Evolutionary conservation across 768 basidiomycete species (phyloP), one percentile per base, ranked within the genome.

Genomic region (Exidia glandulosa): DNA sequence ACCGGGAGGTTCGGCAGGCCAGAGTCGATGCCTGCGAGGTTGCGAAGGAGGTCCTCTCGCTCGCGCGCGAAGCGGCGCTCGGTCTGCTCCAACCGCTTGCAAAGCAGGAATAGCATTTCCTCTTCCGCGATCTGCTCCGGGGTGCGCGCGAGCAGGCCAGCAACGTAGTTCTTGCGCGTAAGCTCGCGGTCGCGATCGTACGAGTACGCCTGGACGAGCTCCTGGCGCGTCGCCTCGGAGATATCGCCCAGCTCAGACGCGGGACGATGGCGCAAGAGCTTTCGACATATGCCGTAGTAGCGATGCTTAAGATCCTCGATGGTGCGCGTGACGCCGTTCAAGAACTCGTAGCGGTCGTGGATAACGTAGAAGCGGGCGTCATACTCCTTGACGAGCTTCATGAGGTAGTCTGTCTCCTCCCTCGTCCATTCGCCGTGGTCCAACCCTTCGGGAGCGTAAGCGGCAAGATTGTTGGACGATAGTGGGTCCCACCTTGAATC

Each of bases 381-480:
- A 64, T 88, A 98, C 57, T 89, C 85, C 56, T 80, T 78, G 9
- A 88, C 85, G 9, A 95, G 71, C 2, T 74, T 74, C 72, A 98
- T 95, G 1, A 99, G 80, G 68, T 97, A 92, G 68, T 92, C 88
- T 0, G 96, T 97, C 72, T 97, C 94, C 64, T 93, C 90, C 65
- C 87, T 88, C 5, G 89, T 81, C 96, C 96, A 98, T 61, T 87
- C 86, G 29, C 25, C 61, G 31, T 23, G n/a, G n/a, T n/a, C n/a
- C n/a, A n/a, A n/a, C 41, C 23, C 19, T 45, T 14, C 34, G 7
- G 34, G 34, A 16, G 7, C 7, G 34, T 36, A 7, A 36, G 34
- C 34, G 7, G 16, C 16, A 36, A 7, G 7, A 16, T 36, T 36
- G n/a, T 36, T 7, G 34, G 13, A 55, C 9, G 30, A 10, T 29